Evolutionary conservation across 257 asterid genomes (phyloP), one percentile per base, ranked within the genome.

Genomic region (Solanum clarkiae): DNA sequence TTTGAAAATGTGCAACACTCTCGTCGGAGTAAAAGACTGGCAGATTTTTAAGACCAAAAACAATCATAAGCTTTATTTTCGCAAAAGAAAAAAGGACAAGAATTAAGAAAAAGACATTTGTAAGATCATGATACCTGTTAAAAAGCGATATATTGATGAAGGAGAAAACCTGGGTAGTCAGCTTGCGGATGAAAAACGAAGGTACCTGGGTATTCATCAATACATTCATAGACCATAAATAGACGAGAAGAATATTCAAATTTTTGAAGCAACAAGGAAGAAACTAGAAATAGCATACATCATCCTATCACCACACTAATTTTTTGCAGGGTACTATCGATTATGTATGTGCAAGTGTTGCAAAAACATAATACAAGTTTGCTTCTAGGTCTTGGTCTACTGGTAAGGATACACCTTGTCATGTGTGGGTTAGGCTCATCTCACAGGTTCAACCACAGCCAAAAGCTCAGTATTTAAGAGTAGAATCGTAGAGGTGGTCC

Each of bases 1-100:
- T 97, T 97, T 75, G 97, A 90, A 89, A 97, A 97, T 77, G 97
- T 94, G 92, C 99, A 97, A 89, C 99, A 97, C 86, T 97, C 99
- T 84, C 99, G 98, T 59, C 99, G 95, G 85, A 97, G 98, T 88
- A 95, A 89, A 89, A 97, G 95, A 86, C 98, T 97, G 91, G 83
- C 80, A 86, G 0, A 79, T 82, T 13, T 65, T 74, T 82, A 11
- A 55, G 29, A 83, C 24, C 84, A 83, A 68, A 24, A 62, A 85
- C 51, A 60, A 24, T 26, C 81, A 84, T 26, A 77, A 77, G 65
- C 63, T 53, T 77, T 51, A 26, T 77, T 77, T 77, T 17, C 82
- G 26, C 42, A 75, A 29, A 74, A 74, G 44, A 24, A 26, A 26
- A 49, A 75, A 75, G 60, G 47, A 24, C n/a, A 10, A 63, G 12